Evolutionary conservation across 768 basidiomycete genomes (phyloP).

Genomic region (Russula abietina): DNA sequence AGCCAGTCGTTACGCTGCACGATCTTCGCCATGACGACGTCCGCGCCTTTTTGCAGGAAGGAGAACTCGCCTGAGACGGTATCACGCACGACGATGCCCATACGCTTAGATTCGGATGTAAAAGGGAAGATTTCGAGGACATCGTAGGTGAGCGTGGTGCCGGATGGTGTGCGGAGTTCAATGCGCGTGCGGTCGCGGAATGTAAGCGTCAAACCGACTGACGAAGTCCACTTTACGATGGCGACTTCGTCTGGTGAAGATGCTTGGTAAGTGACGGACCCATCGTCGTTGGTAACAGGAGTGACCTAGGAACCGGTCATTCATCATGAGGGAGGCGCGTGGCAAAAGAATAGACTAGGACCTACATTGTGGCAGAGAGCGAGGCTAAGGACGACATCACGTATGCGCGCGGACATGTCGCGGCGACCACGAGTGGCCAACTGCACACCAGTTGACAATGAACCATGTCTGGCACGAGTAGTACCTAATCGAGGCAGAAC

Average conservation of each 20-base stretch:
- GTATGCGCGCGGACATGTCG: conserved; percentile 91
- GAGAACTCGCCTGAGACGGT: conserved; percentile 65
- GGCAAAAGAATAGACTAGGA: conserved; percentile 5
- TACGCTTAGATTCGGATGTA: conserved; percentile 97
- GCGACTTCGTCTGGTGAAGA: conserved; percentile 99
- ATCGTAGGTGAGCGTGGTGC: conserved; percentile 62
- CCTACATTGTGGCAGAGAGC: conserved; percentile 94
- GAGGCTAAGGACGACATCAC: conserved; percentile 87
- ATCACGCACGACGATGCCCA: conserved; percentile 95
- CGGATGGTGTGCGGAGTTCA: conserved; percentile 68
- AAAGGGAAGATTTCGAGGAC: conserved; percentile 96
- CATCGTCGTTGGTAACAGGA: conserved; percentile 91
- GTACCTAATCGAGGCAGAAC: neutral
- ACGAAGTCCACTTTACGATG: conserved; percentile 95
- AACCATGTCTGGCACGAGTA: conserved; percentile 46
- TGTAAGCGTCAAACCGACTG: conserved; percentile 83
- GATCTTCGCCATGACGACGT: conserved; percentile 95
- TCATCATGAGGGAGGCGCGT: neutral
- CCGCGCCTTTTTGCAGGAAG: conserved; percentile 95
- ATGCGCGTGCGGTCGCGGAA: conserved; percentile 90
- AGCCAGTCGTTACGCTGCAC: conserved; percentile 98
- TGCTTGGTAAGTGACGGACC: conserved; percentile 93
- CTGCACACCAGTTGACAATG: conserved; percentile 68
- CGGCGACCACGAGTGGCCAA: conserved; percentile 81
- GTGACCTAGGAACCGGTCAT: conserved; percentile 60